These are phyloP conservation scores for Colletotrichum nymphaeae DNA, from an alignment of 2,329 filamentous ascomycete species.

Conservation along the genomic window DNA sequence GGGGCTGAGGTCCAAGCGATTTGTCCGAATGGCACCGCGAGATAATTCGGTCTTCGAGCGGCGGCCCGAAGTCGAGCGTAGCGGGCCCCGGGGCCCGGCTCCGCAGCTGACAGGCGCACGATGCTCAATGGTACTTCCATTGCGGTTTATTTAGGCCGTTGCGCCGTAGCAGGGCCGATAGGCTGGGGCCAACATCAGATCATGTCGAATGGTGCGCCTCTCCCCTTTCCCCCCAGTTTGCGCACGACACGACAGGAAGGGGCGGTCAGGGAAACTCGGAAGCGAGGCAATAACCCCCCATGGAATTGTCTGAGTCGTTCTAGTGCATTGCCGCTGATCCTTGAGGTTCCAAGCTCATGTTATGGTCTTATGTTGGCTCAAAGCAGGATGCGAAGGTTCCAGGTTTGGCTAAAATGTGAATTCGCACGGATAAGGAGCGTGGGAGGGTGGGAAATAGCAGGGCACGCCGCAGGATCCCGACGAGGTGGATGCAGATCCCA, in stretches of 20 bases:
- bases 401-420: not conserved
- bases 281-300: not conserved
- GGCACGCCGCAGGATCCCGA: not conserved
- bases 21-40: not conserved
- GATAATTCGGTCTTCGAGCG: not conserved
- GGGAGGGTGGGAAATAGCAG: not conserved
- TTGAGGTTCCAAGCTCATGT: not conserved
- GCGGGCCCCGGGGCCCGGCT: not conserved
- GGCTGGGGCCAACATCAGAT: slow-evolving; percentile 16
- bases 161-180: slow-evolving; percentile 25
- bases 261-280: not conserved
- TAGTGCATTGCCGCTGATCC: not conserved
- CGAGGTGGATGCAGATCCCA: not conserved
- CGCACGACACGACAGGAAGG: not conserved
- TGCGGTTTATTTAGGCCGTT: not conserved
- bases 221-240: not conserved
- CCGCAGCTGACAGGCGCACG: not conserved
- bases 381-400: not conserved
- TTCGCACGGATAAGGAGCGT: not conserved
- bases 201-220: not conserved
- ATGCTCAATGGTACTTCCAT: not conserved
- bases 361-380: not conserved
- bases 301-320: not conserved
- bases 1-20: not conserved
- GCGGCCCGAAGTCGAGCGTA: not conserved